A percentile compares a stretch with the other conserved stretches of the same genome.
Evolutionary conservation across 192 early-diverging fungal species (phyloP).

Genomic region (Glomus cerebriforme): DNA sequence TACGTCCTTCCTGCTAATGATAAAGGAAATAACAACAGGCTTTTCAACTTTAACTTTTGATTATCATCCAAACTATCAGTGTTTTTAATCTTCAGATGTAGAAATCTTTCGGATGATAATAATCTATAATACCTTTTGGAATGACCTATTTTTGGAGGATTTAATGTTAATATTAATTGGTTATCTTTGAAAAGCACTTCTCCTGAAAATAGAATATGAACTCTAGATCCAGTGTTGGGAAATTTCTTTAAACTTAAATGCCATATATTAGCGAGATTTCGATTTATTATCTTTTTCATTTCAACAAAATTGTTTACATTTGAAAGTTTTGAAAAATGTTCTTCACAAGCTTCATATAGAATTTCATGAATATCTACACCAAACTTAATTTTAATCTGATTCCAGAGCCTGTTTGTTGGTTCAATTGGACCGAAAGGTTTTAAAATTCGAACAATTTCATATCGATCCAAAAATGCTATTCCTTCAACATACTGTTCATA

Average conservation of each 20-base stretch:
- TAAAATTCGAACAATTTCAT: not conserved
- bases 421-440: constrained; percentile 1
- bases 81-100: constrained; percentile 28
- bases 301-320: not conserved
- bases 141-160: constrained; percentile 19
- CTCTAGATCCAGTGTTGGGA: not conserved
- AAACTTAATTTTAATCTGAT: not conserved
- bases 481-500: not conserved
- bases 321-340: not conserved
- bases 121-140: constrained; percentile 41
- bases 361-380: not conserved
- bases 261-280: not conserved
- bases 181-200: not conserved
- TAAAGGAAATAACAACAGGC: constrained; percentile 30
- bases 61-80: not conserved
- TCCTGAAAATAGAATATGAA: not conserved
- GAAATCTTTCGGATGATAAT: constrained; percentile 35
- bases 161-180: constrained; percentile 1
- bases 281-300: not conserved
- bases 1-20: constrained; percentile 32
- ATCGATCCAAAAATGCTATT: not conserved
- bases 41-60: not conserved
- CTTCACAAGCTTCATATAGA: not conserved
- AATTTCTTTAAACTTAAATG: not conserved
- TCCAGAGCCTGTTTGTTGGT: not conserved